Percentiles rank a stretch among this genome's conserved stretches.
Evolutionary conservation across 352 stramenopile genomes (phyloP).

Genomic region (Globisporangium uncinulatum): DNA sequence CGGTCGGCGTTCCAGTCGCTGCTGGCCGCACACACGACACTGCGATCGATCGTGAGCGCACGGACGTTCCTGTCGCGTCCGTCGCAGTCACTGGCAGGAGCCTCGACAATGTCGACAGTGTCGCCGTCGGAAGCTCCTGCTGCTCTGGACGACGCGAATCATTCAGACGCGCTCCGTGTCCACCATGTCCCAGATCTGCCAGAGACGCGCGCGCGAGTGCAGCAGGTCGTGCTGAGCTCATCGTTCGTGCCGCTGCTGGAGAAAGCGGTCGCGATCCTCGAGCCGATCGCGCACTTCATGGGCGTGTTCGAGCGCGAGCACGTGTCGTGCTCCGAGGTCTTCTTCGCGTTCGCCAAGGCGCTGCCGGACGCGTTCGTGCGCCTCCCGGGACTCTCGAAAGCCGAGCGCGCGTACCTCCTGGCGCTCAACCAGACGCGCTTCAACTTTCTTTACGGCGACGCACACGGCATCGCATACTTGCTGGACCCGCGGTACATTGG

Average conservation of each 20-base stretch:
- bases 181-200: too few species aligned
- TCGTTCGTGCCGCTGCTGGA: constrained; percentile 10
- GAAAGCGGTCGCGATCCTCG: constrained; percentile 17
- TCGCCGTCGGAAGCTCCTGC: background rate
- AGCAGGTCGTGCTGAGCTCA: background rate
- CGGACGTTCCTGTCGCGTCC: constrained; percentile 4
- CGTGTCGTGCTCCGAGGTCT: constrained; percentile 24
- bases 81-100: background rate
- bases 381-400: constrained; percentile 6
- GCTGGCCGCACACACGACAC: constrained; percentile 5
- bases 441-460: constrained; percentile 7
- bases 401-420: constrained; percentile 13
- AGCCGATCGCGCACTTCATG: constrained; percentile 14
- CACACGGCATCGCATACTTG: constrained; percentile 8
- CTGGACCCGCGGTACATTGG: constrained; percentile 7
- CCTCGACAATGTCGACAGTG: background rate
- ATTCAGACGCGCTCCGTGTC: background rate
- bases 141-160: background rate
- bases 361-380: constrained; percentile 15
- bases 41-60: constrained; percentile 4
- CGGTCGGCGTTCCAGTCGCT: constrained; percentile 16
- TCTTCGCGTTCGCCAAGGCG: constrained; percentile 22
- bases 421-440: constrained; percentile 20
- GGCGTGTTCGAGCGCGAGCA: constrained; percentile 5
- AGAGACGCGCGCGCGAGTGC: background rate